Conservation (phyloP, 805 yeast species). For the Lipomyces lipofer region DNA sequence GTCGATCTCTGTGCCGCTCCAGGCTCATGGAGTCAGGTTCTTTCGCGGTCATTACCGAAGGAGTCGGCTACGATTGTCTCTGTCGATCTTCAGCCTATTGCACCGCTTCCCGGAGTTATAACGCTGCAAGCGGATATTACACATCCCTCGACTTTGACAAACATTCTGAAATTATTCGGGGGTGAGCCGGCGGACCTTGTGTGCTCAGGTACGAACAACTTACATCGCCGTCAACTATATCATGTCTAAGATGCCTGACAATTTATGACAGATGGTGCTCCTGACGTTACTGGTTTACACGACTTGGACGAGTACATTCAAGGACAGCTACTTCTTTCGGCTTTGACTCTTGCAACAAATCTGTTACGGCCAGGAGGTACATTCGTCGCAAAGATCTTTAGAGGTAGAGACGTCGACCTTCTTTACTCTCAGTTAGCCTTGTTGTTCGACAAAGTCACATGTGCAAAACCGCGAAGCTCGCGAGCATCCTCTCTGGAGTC, state of each 20-base stretch:
- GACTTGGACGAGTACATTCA: conserved; percentile 96
- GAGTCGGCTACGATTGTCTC: conserved; percentile 75
- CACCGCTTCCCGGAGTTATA: conserved; percentile 88
- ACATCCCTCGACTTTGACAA: conserved; percentile 82
- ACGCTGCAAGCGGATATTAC: conserved; percentile 96
- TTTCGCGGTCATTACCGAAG: conserved; percentile 55
- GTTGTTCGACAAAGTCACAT: conserved; percentile 79
- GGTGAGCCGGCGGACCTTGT: conserved; percentile 95
- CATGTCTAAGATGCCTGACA: neutral
- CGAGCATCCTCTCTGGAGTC: conserved; percentile 94
- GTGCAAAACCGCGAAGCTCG: conserved; percentile 95
- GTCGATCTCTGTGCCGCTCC: conserved; percentile 99
- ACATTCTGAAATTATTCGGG: conserved; percentile 77
- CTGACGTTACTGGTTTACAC: conserved; percentile 96
- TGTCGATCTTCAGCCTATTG: conserved; percentile 96
- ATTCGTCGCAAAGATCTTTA: conserved; percentile 92
- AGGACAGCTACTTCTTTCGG: conserved; percentile 89
- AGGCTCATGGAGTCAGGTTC: conserved; percentile 97
- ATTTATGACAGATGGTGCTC: conserved; percentile 77
- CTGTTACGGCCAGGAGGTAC: conserved; percentile 85
- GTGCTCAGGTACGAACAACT: conserved; percentile 52
- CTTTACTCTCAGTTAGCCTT: conserved; percentile 89
- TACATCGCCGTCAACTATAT: neutral
- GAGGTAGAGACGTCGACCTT: conserved; percentile 94
- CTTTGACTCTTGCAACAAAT: conserved; percentile 88